Base-by-base conservation (phyloP, 1,139 yeast genomes). In the Saccharomyces hybrid region DNA sequence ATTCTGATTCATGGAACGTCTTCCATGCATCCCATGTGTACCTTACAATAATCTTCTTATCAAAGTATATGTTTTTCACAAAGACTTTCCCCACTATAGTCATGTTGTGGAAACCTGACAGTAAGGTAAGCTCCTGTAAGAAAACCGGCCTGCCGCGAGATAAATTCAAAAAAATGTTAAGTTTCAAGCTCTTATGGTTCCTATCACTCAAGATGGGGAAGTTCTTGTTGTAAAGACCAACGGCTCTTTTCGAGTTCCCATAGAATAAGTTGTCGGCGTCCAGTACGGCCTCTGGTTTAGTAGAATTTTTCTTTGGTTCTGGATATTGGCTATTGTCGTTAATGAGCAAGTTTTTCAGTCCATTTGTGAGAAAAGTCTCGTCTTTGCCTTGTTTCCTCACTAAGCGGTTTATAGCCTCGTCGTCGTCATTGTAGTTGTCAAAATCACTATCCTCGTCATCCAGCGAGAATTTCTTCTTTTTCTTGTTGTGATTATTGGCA, bases 21-120 rank as follows among this genome's bases (percentile, higher is more conserved):
- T 52, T 57, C 66, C 66, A 63, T 38, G 48, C 49, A 53, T 63
- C 59, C 58, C 62, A 59, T 11, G 64, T 61, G 55, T 63, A 63
- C 47, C 58, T 57, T 34, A 61, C 59, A 14, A 57, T 54, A 12
- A 63, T 65, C n/a, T 58, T 55, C 47, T 63, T 63, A 53, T 62
- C 63, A 57, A 51, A 63, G 49, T 50, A 61, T 24, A 63, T 56
- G 60, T 63, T 62, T 49, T 61, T 62, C 44, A 63, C 66, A 49
- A 61, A 53, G 34, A 63, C 59, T 16, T 58, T 58, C 38, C 66
- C 66, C 16, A 56, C 53, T 47, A 62, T 53, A 48, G 56, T 47
- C 38, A 46, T 16, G 24, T 47, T 51, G 31, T 24, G 31, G 7
- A 48, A 28, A 16, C 32, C 32, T 14, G 41, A n/a, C 14, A 19